Percentiles rank a stretch among this genome's conserved stretches.
phyloP scores from a whole-genome alignment of 2,329 filamentous ascomycete genomes.

The Cryphonectria japonica region DNA sequence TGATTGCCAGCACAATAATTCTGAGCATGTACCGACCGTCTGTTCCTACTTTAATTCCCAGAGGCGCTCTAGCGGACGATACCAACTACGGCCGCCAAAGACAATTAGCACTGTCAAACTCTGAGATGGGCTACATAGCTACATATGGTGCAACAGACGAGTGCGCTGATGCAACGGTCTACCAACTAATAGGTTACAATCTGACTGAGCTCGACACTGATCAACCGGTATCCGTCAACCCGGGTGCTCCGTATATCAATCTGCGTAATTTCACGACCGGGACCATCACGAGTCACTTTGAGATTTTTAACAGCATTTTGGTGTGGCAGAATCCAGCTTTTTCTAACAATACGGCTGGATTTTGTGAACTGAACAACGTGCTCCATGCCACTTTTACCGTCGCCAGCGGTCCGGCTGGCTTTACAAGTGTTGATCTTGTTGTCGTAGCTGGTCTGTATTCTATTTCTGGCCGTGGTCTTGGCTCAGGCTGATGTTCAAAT shows the following conservation, averaged over 20 bases:
- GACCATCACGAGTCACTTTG: background rate
- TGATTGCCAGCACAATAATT: background rate
- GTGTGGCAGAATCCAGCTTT: background rate
- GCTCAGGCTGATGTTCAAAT: background rate
- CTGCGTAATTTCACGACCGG: background rate
- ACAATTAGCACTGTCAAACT: background rate
- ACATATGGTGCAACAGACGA: background rate
- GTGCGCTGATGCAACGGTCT: background rate
- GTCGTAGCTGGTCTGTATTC: background rate
- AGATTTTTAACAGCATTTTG: background rate
- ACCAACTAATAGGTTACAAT: background rate
- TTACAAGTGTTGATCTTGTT: background rate
- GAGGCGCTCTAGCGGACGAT: background rate
- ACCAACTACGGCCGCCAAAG: background rate
- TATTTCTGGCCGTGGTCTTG: background rate
- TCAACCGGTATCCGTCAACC: background rate
- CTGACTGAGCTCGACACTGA: background rate
- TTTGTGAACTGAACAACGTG: background rate
- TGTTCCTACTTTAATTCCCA: background rate
- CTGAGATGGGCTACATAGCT: background rate
- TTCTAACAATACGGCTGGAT: background rate
- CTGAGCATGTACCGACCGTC: background rate
- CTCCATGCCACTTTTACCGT: slow-evolving; percentile 1
- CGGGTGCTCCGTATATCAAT: background rate
- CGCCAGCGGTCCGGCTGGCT: background rate